Evolutionary conservation across 257 asterid genomes (phyloP), one percentile per base, ranked within the genome.

Genomic region (Solanum pimpinellifolium): DNA sequence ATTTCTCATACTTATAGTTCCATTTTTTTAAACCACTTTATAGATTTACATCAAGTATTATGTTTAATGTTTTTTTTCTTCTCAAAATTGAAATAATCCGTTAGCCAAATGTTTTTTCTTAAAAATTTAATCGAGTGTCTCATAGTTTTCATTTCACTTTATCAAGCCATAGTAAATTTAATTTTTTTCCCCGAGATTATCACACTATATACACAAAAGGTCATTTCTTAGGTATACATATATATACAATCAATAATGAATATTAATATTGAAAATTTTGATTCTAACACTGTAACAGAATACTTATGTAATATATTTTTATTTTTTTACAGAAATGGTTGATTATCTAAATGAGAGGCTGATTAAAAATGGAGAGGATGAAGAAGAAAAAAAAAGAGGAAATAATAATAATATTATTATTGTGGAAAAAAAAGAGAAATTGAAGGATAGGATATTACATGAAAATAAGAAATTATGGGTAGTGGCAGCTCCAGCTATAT

Each of bases 401-500:
- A 49, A 49, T 49, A 49, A 49, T 47, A 14, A 47, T 49, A 49
- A 49, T 49, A 49, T 0, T 49, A 49, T 15, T 49, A 49, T 49
- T 49, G 9, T 49, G 59, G 59, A 49, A 49, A 49, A 49, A 15
- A 77, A 83, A 9, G 46, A 20, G 68, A 88, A 60, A 23, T 69
- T 86, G 15, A 46, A 8, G 39, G 77, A 75, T 5, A 89, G 12
- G 83, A 73, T 91, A 81, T 89, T 92, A 88, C 35, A 13, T 16
- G 94, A 93, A 85, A 89, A 86, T 39, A 93, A 90, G 86, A 93
- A 90, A 65, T 78, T 91, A 84, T 93, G 93, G 92, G 83, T 89
- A 20, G 89, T 93, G 75, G 94, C 95, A 21, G 91, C 83, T 3
- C 94, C 95, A 3, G 95, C 93, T 3, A 93, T 93, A 25, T 89